Conservation (phyloP, 768 basidiomycete genomes). For the Boletales sp. region DNA sequence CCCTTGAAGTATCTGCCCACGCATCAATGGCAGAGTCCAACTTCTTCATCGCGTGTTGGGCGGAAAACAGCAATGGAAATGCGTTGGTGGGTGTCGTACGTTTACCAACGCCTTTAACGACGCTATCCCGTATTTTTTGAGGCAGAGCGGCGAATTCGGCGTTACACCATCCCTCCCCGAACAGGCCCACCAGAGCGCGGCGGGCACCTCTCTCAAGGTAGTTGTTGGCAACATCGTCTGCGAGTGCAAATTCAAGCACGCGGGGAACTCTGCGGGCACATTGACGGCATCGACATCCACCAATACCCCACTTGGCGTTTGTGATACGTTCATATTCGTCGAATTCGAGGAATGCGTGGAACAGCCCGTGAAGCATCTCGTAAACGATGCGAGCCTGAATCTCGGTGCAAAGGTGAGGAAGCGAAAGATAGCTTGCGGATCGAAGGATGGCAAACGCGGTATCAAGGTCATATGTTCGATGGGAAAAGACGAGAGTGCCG, state of each 20-base stretch:
- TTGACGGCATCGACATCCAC: conserved; percentile 80
- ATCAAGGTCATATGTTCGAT: conserved; percentile 87
- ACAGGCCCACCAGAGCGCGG: conserved; percentile 75
- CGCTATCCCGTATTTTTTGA: conserved; percentile 57
- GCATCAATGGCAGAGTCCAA: conserved; percentile 56
- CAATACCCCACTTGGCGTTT: conserved; percentile 74
- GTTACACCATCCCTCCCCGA: conserved; percentile 87
- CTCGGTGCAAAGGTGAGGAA: conserved; percentile 73
- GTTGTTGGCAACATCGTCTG: conserved; percentile 73
- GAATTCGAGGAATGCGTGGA: conserved; percentile 79
- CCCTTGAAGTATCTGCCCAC: conserved; percentile 36
- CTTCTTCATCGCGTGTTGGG: conserved; percentile 57
- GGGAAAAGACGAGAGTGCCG: conserved; percentile 89
- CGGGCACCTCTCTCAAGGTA: conserved; percentile 70
- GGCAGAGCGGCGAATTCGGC: conserved; percentile 73
- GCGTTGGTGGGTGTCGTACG: conserved; percentile 65
- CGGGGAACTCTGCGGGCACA: conserved; percentile 79
- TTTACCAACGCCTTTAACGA: conserved; percentile 73
- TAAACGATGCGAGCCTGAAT: conserved; percentile 78
- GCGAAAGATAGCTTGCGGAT: conserved; percentile 73
- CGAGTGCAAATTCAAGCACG: conserved; percentile 75
- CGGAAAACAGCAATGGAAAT: conserved; percentile 64
- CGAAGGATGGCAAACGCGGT: conserved; percentile 90
- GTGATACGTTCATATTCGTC: conserved; percentile 75
- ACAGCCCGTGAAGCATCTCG: conserved; percentile 89